Percentiles rank a stretch among this genome's conserved stretches.
Conservation (phyloP, 208 protist species). For the Tritrichomonas musculus region DNA sequence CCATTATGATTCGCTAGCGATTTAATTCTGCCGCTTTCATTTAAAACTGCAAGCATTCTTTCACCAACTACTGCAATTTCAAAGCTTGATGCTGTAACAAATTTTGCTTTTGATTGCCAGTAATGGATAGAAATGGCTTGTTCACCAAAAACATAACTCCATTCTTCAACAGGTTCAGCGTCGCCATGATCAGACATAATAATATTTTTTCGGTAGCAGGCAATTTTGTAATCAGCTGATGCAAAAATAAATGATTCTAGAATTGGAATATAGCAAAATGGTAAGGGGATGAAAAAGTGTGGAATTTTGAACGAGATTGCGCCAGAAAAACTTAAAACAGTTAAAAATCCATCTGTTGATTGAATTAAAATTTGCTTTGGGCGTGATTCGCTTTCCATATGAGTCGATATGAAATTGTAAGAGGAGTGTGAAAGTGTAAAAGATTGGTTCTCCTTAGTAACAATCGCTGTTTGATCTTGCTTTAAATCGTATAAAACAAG, state of each 20-base stretch:
- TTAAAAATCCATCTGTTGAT: background rate
- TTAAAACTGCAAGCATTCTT: background rate
- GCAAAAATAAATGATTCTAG: conserved; percentile 10
- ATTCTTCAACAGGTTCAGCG: background rate
- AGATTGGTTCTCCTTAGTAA: background rate
- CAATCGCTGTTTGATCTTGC: background rate
- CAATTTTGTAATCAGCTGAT: background rate
- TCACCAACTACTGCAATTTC: conserved; percentile 22
- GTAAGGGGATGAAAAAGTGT: background rate
- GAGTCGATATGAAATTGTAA: conserved; percentile 12
- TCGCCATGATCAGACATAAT: background rate
- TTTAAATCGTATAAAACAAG: background rate
- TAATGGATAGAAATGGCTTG: background rate
- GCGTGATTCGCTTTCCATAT: background rate
- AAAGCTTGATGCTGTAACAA: background rate
- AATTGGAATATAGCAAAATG: background rate
- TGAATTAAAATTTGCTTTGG: background rate
- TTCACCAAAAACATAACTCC: conserved; percentile 14
- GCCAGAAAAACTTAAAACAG: background rate
- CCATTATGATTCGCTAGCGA: background rate
- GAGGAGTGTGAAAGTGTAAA: background rate
- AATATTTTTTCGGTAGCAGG: background rate
- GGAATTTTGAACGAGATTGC: background rate
- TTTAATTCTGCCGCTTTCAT: background rate
- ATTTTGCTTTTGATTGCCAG: background rate